Base-by-base conservation (phyloP, 2,329 filamentous ascomycete species). In the Fusarium lyarnte region DNA sequence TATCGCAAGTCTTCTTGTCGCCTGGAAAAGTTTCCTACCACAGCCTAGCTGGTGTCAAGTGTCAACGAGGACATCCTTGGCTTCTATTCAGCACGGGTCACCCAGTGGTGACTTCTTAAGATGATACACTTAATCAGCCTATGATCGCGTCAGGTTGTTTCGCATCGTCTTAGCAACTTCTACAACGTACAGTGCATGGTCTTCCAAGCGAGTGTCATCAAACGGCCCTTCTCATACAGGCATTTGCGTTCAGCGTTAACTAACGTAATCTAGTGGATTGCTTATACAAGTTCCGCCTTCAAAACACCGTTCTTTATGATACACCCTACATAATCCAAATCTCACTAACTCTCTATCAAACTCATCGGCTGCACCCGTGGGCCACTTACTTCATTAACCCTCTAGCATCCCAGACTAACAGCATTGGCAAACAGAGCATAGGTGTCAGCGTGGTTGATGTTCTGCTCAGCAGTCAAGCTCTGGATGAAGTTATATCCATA, bases 381-480 rank as follows among this genome's bases (percentile, higher is more conserved):
- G 16, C 11, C 25, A 16, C n/a, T 14, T 42, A 3, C 5, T 9
- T 23, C 12, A 21, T 8, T 2, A 5, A 5, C 13, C 38, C 23
- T 42, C 66, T 81, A 85, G 74, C 84, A 85, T 69, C 80, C 80
- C 46, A 79, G 46, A 17, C 66, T 59, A 33, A 75, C 62, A 29
- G 75, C 75, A n/a, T 77, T 77, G 29, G 75, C 75, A 45, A 70
- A 77, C 46, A 77, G 41, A 16, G 75, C 67, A 31, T 77, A 77
- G 0, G 86, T 87, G 77, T 93, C 91, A n/a, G 91, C 91, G 70
- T 93, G 91, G 74, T 85, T 83, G 13, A 92, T 76, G 54, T 90
- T 89, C 76, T 87, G 79, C 8, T 79, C 74, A 0, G 83, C 83
- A 10, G 80, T 83, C 69, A 92, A 78, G 10, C 80, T 76, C 19